Base-by-base conservation (phyloP, 805 yeast genomes). In the Candida corydali region DNA sequence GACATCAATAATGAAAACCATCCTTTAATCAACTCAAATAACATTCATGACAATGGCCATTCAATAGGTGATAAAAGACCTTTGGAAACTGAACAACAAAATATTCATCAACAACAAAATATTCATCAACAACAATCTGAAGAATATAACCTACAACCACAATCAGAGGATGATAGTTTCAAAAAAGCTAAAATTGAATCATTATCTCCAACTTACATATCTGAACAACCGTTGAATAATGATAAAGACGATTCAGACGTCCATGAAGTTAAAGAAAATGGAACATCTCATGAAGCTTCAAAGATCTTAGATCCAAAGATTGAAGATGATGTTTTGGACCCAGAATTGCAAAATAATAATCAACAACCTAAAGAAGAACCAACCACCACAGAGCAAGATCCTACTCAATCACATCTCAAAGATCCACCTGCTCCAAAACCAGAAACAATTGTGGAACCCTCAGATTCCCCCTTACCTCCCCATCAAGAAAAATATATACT, bases 401-500 rank as follows among this genome's bases (percentile, higher is more conserved):
- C 28, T 4, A 26, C 28, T 9, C 28, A 15, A 26, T 26, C 28
- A 26, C 15, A 26, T 26, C 54, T 26, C 5, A 26, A 26, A 26
- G 28, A 14, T 12, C 28, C 28, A 8, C 87, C 93, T 2, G 91
- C 89, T 3, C 89, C 93, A 9, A 73, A 76, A 40, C 93, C 93
- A 1, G 34, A 32, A 11, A 23, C 16, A 16, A 27, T 28, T 8
- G 24, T 32, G 3, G 14, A 12, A 4, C 76, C 84, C 1, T 53
- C 69, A 3, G 88, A 82, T 53, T 53, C 69, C 44, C 91, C 95
- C 12, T 63, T 85, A 47, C 91, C 93, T 17, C 69, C 73, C 35
- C 97, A 93, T 60, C 98, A 93, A 61, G 73, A 76, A 49, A 83
- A 82, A 52, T 89, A 82, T 53, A 86, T 91, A 1, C 48, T 76